phyloP scores from a whole-genome alignment of 2,329 filamentous ascomycete genomes.

The Salinomyces thailandicus region DNA sequence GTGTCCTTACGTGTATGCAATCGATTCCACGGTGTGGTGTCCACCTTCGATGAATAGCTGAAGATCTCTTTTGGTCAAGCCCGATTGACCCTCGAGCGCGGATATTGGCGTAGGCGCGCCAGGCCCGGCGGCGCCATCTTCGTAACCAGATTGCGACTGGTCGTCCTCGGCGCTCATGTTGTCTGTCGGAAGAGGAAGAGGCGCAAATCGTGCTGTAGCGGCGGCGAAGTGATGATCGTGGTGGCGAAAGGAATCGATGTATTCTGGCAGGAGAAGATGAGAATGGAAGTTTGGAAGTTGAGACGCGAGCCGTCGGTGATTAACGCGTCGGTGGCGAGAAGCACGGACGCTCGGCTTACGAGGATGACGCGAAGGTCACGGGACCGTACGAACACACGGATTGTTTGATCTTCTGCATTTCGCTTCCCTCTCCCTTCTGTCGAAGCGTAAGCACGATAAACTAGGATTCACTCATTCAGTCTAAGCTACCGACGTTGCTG shows the following conservation, averaged over 20 bases:
- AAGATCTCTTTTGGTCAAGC: conserved; percentile 89
- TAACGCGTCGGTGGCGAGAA: neutral
- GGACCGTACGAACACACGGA: neutral
- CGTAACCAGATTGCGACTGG: conserved; percentile 60
- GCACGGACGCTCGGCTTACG: neutral
- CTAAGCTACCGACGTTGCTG: neutral
- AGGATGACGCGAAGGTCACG: neutral
- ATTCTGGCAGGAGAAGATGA: neutral
- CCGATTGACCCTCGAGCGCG: conserved; percentile 80
- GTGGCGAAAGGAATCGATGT: too few species aligned
- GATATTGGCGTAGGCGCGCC: conserved; percentile 86
- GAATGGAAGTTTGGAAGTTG: neutral
- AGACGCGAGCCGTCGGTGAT: neutral
- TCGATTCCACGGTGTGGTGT: conserved; percentile 88
- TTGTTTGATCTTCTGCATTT: too few species aligned
- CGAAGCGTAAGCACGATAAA: too few species aligned
- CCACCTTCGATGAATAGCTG: conserved; percentile 86
- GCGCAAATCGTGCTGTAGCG: too few species aligned
- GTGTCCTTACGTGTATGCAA: conserved; percentile 70
- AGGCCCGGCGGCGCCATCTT: conserved; percentile 67
- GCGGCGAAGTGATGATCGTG: too few species aligned
- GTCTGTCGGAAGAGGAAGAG: neutral
- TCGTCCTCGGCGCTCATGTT: conserved; percentile 44
- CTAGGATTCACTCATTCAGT: neutral
- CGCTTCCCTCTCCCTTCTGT: neutral